These are phyloP conservation scores for Saccharomyces hybrid DNA, from an alignment of 1,139 yeast species.

Conservation along the genomic window DNA sequence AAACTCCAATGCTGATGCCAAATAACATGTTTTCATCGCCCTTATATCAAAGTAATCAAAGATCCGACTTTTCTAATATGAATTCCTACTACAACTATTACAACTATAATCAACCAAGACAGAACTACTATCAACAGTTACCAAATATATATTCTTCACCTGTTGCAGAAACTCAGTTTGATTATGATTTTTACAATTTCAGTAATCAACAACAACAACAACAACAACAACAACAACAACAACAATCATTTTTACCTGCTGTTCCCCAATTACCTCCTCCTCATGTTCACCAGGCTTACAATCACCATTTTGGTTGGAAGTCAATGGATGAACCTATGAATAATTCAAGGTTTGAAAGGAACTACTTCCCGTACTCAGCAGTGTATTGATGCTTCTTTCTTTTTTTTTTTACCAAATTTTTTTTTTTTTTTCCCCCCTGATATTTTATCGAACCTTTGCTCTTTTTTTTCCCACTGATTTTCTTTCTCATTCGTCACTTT, in stretches of 20 bases:
- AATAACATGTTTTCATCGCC: conserved; percentile 24
- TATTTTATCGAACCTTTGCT: neutral
- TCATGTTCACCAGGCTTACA: neutral
- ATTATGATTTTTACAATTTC: conserved; percentile 17
- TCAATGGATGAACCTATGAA: neutral
- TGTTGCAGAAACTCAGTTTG: conserved; percentile 9
- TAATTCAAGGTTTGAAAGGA: neutral
- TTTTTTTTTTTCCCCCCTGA: neutral
- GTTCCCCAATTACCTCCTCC: conserved; percentile 1
- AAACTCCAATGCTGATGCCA: conserved; percentile 16
- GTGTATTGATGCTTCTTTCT: neutral
- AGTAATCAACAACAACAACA: conserved; percentile 4
- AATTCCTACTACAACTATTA: conserved; percentile 2
- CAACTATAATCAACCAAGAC: conserved; percentile 2
- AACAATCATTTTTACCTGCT: neutral
- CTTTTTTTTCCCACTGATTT: neutral
- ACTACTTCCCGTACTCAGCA: conserved; percentile 4
- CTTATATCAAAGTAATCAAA: conserved; percentile 9
- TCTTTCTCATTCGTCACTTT: neutral
- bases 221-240: neutral
- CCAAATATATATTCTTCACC: conserved; percentile 4
- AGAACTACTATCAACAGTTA: neutral
- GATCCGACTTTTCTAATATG: conserved; percentile 5
- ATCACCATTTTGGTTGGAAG: neutral
- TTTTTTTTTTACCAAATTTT: neutral